Base-by-base conservation (phyloP, 1,139 yeast genomes). In the Saccharomyces pastorianus region DNA sequence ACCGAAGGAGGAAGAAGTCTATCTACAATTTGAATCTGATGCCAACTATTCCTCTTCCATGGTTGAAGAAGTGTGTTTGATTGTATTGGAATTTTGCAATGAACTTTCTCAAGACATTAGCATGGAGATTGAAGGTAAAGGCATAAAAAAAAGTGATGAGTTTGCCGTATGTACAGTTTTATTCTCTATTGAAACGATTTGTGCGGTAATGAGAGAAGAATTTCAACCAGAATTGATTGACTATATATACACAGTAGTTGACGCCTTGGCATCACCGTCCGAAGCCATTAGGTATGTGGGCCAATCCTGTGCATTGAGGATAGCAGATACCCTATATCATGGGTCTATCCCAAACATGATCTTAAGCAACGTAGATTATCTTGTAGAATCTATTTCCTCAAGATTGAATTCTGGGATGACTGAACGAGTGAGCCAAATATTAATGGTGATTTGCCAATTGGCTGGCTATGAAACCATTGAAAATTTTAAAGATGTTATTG, bases 321-420 rank as follows among this genome's bases (percentile, higher is more conserved):
- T 91, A 8, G 80, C 95, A 0, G 64, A 73, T 11, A 71, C 71
- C 6, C 76, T 87, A 48, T 86, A 85, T 59, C 70, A 77, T 51
- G 82, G 83, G 0, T 81, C 88, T 0, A 70, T 90, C 6, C 72
- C 75, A 47, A 69, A 69, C 2, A 64, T 91, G 59, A 74, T 93
- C 3, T 64, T 77, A 46, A 83, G 81, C 46, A 91, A 91, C 65
- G 79, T 83, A 61, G 97, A 91, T 64, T 91, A 91, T 65, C 69
- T 93, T 27, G 73, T 90, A 11, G 97, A 93, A 68, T 73, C 90
- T 0, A 72, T 90, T 17, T 84, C 96, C 6, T 71, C 83, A 46
- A 81, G 79, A 59, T 72, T 93, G 53, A 81, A 88, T 28, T 80
- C 86, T 3, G 82, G 89, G 25, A 74, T 91, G 55, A 82, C 91